phyloP scores from a whole-genome alignment of 176 grass and related monocot species.

The Paspalum vaginatum region DNA sequence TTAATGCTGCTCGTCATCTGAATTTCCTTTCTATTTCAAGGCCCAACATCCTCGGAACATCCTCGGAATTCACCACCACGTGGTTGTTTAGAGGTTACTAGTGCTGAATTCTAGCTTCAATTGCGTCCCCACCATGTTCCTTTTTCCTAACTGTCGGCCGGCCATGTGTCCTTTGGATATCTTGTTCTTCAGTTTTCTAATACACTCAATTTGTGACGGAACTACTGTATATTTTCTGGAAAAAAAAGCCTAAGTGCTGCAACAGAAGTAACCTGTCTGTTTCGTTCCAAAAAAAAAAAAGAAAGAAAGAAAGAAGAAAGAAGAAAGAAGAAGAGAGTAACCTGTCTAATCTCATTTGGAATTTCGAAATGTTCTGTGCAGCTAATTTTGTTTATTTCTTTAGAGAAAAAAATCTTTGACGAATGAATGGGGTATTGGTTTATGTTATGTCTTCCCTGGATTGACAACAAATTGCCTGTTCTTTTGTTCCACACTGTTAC shows the following conservation, averaged over 20 bases:
- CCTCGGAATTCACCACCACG: conserved; percentile 9
- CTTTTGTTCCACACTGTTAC: neutral
- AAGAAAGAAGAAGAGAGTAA: too few relatives aligned
- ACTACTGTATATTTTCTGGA: neutral
- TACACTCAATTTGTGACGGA: neutral
- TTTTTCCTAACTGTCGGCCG: neutral
- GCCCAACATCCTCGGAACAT: neutral
- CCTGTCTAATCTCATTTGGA: conserved; percentile 1
- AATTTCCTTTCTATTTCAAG: conserved; percentile 1
- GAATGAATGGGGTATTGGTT: neutral
- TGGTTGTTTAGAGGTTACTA: neutral
- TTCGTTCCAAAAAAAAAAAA: too few relatives aligned
- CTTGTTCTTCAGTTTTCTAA: neutral
- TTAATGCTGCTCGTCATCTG: neutral
- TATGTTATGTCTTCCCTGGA: neutral
- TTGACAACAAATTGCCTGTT: neutral
- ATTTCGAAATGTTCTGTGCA: neutral
- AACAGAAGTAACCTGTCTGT: neutral
- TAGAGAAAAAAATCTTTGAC: neutral
- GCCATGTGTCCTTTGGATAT: conserved; percentile 26
- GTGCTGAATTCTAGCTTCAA: neutral
- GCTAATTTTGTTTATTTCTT: neutral
- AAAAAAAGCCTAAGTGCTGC: neutral
- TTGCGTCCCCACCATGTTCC: conserved; percentile 2
- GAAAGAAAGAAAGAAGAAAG: too few relatives aligned